Conservation (phyloP, 768 basidiomycete species). For the Agrocybe praecox region DNA sequence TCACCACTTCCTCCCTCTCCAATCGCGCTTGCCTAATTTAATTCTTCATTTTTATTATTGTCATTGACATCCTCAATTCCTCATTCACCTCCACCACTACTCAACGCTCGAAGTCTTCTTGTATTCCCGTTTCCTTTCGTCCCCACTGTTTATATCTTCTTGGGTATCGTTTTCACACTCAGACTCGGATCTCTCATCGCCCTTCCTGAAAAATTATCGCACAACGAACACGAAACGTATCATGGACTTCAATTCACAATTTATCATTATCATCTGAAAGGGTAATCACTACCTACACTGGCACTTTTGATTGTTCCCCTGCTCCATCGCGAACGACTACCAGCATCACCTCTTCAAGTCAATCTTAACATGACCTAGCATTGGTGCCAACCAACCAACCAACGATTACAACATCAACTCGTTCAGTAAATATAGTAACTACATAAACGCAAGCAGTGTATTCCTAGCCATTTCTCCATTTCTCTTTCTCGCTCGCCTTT, state of each 20-base stretch:
- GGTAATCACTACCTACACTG: neutral
- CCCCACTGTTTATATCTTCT: neutral
- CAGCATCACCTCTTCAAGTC: neutral
- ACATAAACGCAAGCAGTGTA: constrained; percentile 27
- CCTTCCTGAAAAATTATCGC: neutral
- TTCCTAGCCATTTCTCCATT: constrained; percentile 21
- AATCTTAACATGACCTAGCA: neutral
- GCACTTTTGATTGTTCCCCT: neutral
- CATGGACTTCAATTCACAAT: constrained; percentile 1
- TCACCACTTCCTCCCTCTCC: neutral
- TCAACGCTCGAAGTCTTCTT: constrained; percentile 2
- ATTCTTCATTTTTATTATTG: constrained; percentile 17
- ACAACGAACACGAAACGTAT: constrained; percentile 9
- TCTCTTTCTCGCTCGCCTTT: constrained; percentile 8
- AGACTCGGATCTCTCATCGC: neutral
- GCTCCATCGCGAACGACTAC: neutral
- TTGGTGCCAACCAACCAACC: neutral
- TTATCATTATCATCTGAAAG: neutral
- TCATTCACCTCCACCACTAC: neutral
- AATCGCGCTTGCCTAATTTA: constrained; percentile 13
- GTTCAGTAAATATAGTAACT: constrained; percentile 17
- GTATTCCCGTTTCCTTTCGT: neutral
- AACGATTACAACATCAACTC: constrained; percentile 13
- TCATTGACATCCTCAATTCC: neutral
- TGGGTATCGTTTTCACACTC: neutral